Conservation (phyloP, 2,329 filamentous ascomycete genomes). For the Teratosphaeriaceae sp. region DNA sequence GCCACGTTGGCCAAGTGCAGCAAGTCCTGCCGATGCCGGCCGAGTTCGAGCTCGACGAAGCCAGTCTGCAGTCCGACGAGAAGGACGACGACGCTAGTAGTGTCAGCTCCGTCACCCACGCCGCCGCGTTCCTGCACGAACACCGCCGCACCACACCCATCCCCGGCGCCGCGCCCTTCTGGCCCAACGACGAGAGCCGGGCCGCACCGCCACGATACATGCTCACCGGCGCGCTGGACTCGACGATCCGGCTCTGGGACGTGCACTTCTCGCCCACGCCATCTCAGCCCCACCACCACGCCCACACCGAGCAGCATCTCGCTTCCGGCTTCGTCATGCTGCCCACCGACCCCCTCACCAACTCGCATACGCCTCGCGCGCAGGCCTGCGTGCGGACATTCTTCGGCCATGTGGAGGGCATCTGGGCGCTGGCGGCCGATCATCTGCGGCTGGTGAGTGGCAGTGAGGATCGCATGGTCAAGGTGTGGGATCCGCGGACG, state of each 20-base stretch:
- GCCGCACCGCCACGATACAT: slow-evolving; percentile 82
- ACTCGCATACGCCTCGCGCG: slow-evolving; percentile 27
- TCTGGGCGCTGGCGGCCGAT: slow-evolving; percentile 89
- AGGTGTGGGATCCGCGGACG: slow-evolving; percentile 88
- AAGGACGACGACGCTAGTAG: slow-evolving; percentile 36
- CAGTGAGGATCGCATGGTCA: slow-evolving; percentile 89
- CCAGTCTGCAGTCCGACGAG: slow-evolving; percentile 49
- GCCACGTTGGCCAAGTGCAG: slow-evolving; percentile 92
- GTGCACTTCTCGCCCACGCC: slow-evolving; percentile 39
- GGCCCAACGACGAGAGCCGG: slow-evolving; percentile 55
- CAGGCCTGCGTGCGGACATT: slow-evolving; percentile 76
- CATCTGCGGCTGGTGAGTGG: slow-evolving; percentile 82
- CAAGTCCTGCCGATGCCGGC: slow-evolving; percentile 77
- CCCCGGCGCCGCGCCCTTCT: slow-evolving; percentile 38
- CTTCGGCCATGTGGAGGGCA: slow-evolving; percentile 93
- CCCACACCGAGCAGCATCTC: slow-evolving; percentile 3
- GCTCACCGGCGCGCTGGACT: slow-evolving; percentile 84
- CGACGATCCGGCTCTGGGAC: slow-evolving; percentile 89
- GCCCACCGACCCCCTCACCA: slow-evolving; percentile 28
- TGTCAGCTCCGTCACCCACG: slow-evolving; percentile 20
- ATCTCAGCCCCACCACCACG: slow-evolving; percentile 10
- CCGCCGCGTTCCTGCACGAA: slow-evolving; percentile 6
- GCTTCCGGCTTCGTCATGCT: slow-evolving; percentile 18
- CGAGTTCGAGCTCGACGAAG: slow-evolving; percentile 84
- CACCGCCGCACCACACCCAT: slow-evolving; percentile 8